phyloP scores from a whole-genome alignment of 306 rosid genomes.

The Prunus dulcis region DNA sequence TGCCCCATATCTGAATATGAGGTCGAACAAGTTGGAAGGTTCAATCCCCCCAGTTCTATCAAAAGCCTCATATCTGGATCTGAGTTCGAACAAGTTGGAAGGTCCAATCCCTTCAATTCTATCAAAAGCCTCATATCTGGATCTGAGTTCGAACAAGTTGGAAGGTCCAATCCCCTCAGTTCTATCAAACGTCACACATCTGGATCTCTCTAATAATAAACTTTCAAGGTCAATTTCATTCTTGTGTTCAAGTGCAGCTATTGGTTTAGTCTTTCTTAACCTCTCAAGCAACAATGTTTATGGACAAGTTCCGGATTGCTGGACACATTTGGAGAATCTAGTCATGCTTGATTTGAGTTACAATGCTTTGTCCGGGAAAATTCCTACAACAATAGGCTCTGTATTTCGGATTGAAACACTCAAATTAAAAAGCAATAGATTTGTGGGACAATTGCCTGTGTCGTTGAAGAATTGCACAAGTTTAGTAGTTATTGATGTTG shows the following conservation, averaged over 20 bases:
- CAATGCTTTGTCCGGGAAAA: neutral
- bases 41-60: too few species aligned
- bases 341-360: neutral
- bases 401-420: neutral
- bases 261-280: neutral
- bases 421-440: neutral
- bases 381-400: neutral
- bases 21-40: too few species aligned
- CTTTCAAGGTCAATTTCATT: neutral
- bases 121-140: too few species aligned
- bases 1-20: neutral
- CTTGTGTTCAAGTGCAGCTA: neutral
- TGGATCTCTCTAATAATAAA: slow-evolving; percentile 22
- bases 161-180: slow-evolving; percentile 29
- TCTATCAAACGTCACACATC: neutral
- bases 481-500: neutral
- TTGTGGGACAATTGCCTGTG: slow-evolving; percentile 8
- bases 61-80: too few species aligned
- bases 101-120: too few species aligned
- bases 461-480: neutral
- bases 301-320: neutral
- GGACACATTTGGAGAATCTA: neutral
- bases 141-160: slow-evolving; percentile 12
- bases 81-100: too few species aligned
- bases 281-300: neutral